Evolutionary conservation across 306 rosid species (phyloP).

Genomic region (Lathyrus tuberosus): DNA sequence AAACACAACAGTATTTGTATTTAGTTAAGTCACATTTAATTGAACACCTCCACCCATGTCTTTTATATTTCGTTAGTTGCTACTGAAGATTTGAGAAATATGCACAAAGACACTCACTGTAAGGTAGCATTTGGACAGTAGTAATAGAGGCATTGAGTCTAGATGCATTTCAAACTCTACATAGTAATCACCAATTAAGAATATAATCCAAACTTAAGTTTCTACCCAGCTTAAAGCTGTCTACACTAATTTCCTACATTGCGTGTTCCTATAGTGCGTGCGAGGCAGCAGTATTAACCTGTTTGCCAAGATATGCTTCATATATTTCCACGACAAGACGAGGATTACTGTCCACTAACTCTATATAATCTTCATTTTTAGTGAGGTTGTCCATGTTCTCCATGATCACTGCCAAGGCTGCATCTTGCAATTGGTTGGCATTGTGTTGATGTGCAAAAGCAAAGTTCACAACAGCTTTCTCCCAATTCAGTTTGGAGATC

Average conservation of each 20-base stretch:
- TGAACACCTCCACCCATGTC: too few species aligned
- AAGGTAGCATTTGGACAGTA: too few species aligned
- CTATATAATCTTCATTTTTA: slow-evolving; percentile 61
- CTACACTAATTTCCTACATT: neutral
- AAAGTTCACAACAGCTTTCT: slow-evolving; percentile 60
- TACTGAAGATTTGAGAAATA: too few species aligned
- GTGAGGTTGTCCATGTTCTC: slow-evolving; percentile 72
- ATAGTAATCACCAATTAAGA: slow-evolving; percentile 13
- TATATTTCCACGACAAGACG: slow-evolving; percentile 76
- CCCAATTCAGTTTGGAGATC: slow-evolving; percentile 66
- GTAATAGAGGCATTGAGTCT: too few species aligned
- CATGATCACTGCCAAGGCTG: slow-evolving; percentile 59
- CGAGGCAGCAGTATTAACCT: slow-evolving; percentile 66
- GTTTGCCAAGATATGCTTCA: slow-evolving; percentile 72
- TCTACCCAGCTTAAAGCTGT: slow-evolving; percentile 22
- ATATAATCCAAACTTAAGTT: slow-evolving; percentile 30
- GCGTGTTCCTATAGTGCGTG: slow-evolving; percentile 12
- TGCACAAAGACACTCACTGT: too few species aligned
- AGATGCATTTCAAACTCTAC: too few species aligned
- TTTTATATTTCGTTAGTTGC: too few species aligned
- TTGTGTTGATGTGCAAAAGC: slow-evolving; percentile 77
- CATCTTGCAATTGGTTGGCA: slow-evolving; percentile 60
- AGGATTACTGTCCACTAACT: slow-evolving; percentile 70
- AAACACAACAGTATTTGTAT: too few species aligned
- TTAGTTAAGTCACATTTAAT: too few species aligned